These are phyloP conservation scores for Phalaenopsis aphrodite DNA, from an alignment of 106 monocot genomes.

Conservation along the genomic window DNA sequence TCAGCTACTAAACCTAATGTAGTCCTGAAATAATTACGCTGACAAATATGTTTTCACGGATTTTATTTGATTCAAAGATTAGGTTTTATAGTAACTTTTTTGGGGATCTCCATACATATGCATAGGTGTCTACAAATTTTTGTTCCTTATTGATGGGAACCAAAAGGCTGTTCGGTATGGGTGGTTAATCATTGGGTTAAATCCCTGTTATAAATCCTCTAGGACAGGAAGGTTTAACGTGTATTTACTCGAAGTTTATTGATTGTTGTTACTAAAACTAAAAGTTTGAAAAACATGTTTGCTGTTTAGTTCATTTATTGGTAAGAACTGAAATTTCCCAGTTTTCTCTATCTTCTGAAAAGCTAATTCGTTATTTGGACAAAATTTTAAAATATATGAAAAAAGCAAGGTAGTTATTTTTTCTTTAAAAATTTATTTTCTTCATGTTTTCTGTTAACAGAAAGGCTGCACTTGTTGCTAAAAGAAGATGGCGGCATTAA, in stretches of 20 bases:
- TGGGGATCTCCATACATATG: too few relatives aligned
- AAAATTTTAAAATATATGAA: neutral
- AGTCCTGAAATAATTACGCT: too few relatives aligned
- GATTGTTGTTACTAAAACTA: neutral
- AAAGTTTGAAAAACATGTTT: neutral
- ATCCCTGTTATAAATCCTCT: too few relatives aligned
- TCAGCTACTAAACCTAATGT: too few relatives aligned
- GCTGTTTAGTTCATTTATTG: neutral
- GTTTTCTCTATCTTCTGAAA: neutral
- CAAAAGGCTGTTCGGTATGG: too few relatives aligned
- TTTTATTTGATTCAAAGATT: too few relatives aligned
- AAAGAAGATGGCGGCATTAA: slow-evolving; percentile 68
- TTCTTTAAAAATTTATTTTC: neutral
- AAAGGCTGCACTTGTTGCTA: slow-evolving; percentile 41
- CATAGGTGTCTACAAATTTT: too few relatives aligned
- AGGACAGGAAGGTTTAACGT: too few relatives aligned
- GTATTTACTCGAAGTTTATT: neutral
- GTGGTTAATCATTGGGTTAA: too few relatives aligned
- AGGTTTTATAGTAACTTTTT: too few relatives aligned
- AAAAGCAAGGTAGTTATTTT: neutral
- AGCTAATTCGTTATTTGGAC: neutral
- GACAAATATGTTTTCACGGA: too few relatives aligned
- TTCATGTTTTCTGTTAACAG: slow-evolving; percentile 16
- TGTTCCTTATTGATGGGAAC: too few relatives aligned
- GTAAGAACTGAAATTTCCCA: neutral